These are phyloP conservation scores for Pelargonium myrrhifolium DNA, from an alignment of 441 rosid species.

Conservation along the genomic window DNA sequence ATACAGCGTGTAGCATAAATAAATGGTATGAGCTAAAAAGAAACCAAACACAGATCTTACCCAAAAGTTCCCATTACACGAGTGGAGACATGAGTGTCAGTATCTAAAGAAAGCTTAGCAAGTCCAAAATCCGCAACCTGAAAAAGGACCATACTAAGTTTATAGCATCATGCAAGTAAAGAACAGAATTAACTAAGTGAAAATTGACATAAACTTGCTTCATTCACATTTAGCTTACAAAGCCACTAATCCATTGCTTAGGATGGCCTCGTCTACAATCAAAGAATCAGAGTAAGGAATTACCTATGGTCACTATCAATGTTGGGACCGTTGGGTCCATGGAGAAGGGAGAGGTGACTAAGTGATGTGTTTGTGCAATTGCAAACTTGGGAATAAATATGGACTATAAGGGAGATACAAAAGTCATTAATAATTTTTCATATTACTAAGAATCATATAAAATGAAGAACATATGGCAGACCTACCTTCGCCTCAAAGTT, in stretches of 20 bases:
- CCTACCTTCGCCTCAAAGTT: constrained; percentile 93
- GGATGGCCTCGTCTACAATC: not conserved
- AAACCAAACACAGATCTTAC: constrained; percentile 32
- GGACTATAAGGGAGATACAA: not conserved
- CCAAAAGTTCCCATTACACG: constrained; percentile 99
- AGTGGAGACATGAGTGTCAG: constrained; percentile 89
- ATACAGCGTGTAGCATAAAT: not conserved
- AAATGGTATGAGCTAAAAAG: not conserved
- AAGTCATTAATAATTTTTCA: not conserved
- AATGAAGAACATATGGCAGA: not conserved
- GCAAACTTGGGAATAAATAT: not conserved
- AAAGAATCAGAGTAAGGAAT: not conserved
- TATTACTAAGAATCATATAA: not conserved
- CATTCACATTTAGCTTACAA: not conserved
- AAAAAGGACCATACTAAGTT: not conserved
- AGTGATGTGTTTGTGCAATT: not conserved
- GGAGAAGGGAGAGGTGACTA: not conserved
- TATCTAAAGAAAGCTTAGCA: constrained; percentile 75
- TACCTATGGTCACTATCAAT: not conserved
- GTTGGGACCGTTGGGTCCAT: not conserved
- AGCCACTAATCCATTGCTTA: not conserved
- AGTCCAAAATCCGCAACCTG: constrained; percentile 99
- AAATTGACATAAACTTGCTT: not conserved
- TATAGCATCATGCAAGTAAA: not conserved
- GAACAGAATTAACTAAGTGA: not conserved